A percentile compares a stretch with the other conserved stretches of the same genome.
These are phyloP conservation scores for Colletotrichum cordylinicola DNA, from an alignment of 2,329 filamentous ascomycete genomes.

Conservation along the genomic window DNA sequence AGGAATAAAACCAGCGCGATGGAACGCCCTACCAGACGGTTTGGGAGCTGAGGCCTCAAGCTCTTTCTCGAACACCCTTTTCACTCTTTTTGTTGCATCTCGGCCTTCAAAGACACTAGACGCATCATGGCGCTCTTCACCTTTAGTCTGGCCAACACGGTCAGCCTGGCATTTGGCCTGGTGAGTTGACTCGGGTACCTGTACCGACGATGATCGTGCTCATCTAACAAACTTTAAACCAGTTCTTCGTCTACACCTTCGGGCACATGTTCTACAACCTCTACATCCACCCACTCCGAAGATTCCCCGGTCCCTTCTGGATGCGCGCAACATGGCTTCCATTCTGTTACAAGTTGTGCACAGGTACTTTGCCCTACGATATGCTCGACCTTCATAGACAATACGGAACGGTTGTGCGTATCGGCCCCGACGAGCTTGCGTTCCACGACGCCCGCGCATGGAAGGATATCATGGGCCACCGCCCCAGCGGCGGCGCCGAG, in stretches of 20 bases:
- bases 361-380: constrained; percentile 31
- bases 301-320: constrained; percentile 31
- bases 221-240: not conserved
- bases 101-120: not conserved
- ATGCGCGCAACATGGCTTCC: constrained; percentile 4
- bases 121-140: constrained; percentile 4
- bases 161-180: not conserved
- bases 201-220: not conserved
- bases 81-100: not conserved
- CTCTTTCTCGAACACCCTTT: not conserved
- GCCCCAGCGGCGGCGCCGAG: constrained; percentile 11
- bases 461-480: constrained; percentile 46
- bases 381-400: constrained; percentile 38
- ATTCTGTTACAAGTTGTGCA: constrained; percentile 11
- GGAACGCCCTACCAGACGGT: not conserved
- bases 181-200: not conserved
- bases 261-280: constrained; percentile 28
- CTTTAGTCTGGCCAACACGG: not conserved
- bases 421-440: constrained; percentile 52
- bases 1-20: not conserved
- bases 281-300: constrained; percentile 34
- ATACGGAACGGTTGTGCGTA: constrained; percentile 51
- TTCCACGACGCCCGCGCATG: constrained; percentile 42
- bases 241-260: not conserved
- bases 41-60: not conserved